These are phyloP conservation scores for Dioszegia crocea DNA, from an alignment of 768 basidiomycete species.

Conservation along the genomic window DNA sequence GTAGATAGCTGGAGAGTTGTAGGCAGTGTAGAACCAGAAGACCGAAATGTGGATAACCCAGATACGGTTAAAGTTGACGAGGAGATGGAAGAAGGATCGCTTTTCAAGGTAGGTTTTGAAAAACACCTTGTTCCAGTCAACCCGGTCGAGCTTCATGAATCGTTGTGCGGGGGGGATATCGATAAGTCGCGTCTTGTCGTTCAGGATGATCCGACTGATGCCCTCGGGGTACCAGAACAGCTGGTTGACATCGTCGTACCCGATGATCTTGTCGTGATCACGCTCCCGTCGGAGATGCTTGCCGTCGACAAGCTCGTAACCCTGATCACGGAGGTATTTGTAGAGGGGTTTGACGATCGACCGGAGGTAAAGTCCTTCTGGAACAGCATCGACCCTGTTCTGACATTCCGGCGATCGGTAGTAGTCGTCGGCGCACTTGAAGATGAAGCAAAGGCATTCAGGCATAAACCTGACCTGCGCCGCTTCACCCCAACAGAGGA, in stretches of 20 bases:
- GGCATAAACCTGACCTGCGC: slow-evolving; percentile 95
- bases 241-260: slow-evolving; percentile 98
- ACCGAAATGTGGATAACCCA: slow-evolving; percentile 96
- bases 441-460: slow-evolving; percentile 97
- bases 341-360: slow-evolving; percentile 90
- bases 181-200: slow-evolving; percentile 84
- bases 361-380: slow-evolving; percentile 89
- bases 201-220: slow-evolving; percentile 81
- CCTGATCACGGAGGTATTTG: slow-evolving; percentile 93
- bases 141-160: slow-evolving; percentile 93
- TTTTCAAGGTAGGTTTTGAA: slow-evolving; percentile 99
- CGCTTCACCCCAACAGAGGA: slow-evolving; percentile 96
- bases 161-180: slow-evolving; percentile 86
- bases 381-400: slow-evolving; percentile 80
- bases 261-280: slow-evolving; percentile 91
- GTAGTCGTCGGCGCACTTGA: slow-evolving; percentile 99
- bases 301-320: slow-evolving; percentile 91
- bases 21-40: slow-evolving; percentile 95
- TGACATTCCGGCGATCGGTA: slow-evolving; percentile 99
- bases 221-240: slow-evolving; percentile 99
- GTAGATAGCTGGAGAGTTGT: slow-evolving; percentile 85
- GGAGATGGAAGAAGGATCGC: slow-evolving; percentile 89
- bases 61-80: slow-evolving; percentile 99
- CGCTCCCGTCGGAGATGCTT: slow-evolving; percentile 88
- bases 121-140: slow-evolving; percentile 94